These are phyloP conservation scores for Dissophora globulifera DNA, from an alignment of 192 early-diverging fungal genomes.

Conservation along the genomic window DNA sequence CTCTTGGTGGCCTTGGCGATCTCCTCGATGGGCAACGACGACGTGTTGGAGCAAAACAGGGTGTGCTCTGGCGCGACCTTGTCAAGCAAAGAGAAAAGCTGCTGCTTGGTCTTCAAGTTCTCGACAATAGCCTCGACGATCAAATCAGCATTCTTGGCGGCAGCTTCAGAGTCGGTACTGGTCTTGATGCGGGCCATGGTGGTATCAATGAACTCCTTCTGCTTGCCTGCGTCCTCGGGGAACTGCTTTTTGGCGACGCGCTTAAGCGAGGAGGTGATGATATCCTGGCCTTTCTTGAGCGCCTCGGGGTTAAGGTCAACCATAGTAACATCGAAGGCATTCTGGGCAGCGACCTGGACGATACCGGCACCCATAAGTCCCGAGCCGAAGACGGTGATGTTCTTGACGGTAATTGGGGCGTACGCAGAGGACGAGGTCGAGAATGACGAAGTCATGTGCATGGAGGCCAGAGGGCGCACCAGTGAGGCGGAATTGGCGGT, in stretches of 20 bases:
- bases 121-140: constrained; percentile 98
- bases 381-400: constrained; percentile 86
- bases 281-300: constrained; percentile 80
- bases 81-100: constrained; percentile 81
- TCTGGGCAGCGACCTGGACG: constrained; percentile 87
- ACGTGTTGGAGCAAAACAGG: constrained; percentile 94
- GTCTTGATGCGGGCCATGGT: constrained; percentile 72
- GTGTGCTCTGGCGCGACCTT: constrained; percentile 72
- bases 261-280: constrained; percentile 85
- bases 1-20: constrained; percentile 78
- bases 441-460: constrained; percentile 35
- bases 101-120: constrained; percentile 89
- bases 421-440: constrained; percentile 49
- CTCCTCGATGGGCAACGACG: constrained; percentile 84
- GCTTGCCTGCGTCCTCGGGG: constrained; percentile 72
- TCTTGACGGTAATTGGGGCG: constrained; percentile 58
- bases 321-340: constrained; percentile 85
- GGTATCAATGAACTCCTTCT: constrained; percentile 75
- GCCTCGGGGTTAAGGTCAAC: constrained; percentile 81
- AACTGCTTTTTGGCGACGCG: constrained; percentile 93
- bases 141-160: constrained; percentile 75
- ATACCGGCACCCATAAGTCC: constrained; percentile 93
- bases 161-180: constrained; percentile 72
- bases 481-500: constrained; percentile 40
- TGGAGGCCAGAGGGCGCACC: constrained; percentile 46